Conservation (phyloP, 805 yeast genomes). For the Candida bentonensis region DNA sequence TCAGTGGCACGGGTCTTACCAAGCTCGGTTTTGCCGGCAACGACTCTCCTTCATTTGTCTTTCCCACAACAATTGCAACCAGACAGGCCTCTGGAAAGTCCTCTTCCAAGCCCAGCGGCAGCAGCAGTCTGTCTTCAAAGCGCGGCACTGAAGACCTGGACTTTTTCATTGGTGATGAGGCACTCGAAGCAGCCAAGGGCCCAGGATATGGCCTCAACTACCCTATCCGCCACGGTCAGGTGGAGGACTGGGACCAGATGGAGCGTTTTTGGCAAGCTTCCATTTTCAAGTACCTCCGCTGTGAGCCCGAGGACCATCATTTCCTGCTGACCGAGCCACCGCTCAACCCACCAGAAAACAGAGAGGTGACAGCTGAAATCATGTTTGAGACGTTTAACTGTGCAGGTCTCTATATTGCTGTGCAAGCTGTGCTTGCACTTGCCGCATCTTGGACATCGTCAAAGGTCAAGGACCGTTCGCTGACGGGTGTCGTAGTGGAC, state of each 20-base stretch:
- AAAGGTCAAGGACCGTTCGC: conserved; percentile 84
- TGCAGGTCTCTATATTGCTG: conserved; percentile 97
- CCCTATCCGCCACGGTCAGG: conserved; percentile 95
- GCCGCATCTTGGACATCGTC: conserved; percentile 99
- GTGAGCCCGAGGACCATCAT: conserved; percentile 98
- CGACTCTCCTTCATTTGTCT: conserved; percentile 92
- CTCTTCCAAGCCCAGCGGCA: conserved; percentile 13
- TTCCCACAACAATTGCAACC: conserved; percentile 94
- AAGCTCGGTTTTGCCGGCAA: conserved; percentile 97
- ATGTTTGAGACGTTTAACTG: conserved; percentile 98
- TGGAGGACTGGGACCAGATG: conserved; percentile 99
- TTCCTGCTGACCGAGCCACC: conserved; percentile 96
- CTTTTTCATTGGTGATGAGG: conserved; percentile 93
- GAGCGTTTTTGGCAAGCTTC: conserved; percentile 98
- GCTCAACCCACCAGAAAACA: conserved; percentile 96
- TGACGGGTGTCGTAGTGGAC: conserved; percentile 97
- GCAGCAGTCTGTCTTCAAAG: conserved; percentile 42
- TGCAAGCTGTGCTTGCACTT: conserved; percentile 94
- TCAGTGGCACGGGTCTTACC: conserved; percentile 94
- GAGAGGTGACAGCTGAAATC: conserved; percentile 97
- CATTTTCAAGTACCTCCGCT: conserved; percentile 86
- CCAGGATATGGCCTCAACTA: conserved; percentile 77
- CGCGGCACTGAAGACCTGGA: conserved; percentile 90
- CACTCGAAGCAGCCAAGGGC: conserved; percentile 79
- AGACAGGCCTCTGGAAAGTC: conserved; percentile 24